Evolutionary conservation across 1,139 yeast species (phyloP), one percentile per base, ranked within the genome.

Genomic region (Hansenula lynferdii): DNA sequence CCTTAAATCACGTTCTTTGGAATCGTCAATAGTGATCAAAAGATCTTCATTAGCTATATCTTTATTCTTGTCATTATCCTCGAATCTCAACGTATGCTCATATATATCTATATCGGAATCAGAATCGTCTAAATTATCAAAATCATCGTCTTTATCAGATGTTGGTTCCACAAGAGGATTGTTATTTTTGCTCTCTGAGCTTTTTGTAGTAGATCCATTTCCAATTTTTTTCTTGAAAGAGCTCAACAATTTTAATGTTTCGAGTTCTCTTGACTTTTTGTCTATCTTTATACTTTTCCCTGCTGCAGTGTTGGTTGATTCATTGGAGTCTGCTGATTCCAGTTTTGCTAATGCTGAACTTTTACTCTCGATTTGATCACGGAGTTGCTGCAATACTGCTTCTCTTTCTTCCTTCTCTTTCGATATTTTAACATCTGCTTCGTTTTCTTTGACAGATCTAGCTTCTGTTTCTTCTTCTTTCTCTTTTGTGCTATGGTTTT

Each of bases 1-100:
- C n/a, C 34, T 38, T 7, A 37, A 31, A 6, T 39, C 36, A 5
- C 25, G 15, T 3, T 31, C 35, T 14, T 36, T 42, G 2, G 37
- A 29, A 5, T 40, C 42, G 38, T 56, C 60, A 25, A 55, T 45
- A 0, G 61, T 55, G 2, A 56, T 39, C 14, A 57, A 36, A 11
- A 48, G 31, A 39, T 57, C 60, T 17, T 56, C 54, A 23, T 50
- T 43, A 8, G 42, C 48, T 15, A 39, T 31, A 10, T 34, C 37
- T 6, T 34, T 36, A 31, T 44, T 44, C 4, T 35, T 34, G 3
- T 43, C 45, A 24, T 43, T 44, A 2, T 48, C 51, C 0, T 45
- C 50, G 29, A 50, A 54, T 12, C 37, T 39, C 9, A 60, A 46
- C 20, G 39, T 37, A 41, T 60, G 64, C 1, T 41, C 36, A 26